Evolutionary conservation across 495 filamentous ascomycete genomes (phyloP).

Genomic region (Aspergillus bertholletiae): DNA sequence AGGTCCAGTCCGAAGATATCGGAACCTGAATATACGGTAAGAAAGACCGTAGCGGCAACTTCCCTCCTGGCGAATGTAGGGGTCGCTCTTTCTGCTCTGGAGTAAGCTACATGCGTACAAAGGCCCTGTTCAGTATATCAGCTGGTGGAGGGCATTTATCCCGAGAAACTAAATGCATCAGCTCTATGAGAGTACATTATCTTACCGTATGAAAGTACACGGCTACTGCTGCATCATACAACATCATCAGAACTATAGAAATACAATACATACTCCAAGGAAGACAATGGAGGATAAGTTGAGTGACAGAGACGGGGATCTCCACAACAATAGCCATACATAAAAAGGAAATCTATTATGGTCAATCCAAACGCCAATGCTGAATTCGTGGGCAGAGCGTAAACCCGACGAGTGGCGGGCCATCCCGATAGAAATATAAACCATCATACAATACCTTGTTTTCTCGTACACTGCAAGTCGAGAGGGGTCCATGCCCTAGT

Average conservation of each 20-base stretch:
- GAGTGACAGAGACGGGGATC: background rate
- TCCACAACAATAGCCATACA: constrained; percentile 7
- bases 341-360: constrained; percentile 32
- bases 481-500: constrained; percentile 10
- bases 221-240: constrained; percentile 6
- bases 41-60: background rate
- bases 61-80: background rate
- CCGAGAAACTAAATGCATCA: background rate
- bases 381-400: constrained; percentile 7
- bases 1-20: background rate
- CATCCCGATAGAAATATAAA: constrained; percentile 12
- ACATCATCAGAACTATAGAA: background rate
- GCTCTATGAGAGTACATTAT: background rate
- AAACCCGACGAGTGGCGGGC: constrained; percentile 3
- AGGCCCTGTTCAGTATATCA: background rate
- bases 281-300: background rate
- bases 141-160: background rate
- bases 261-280: background rate
- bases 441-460: constrained; percentile 30
- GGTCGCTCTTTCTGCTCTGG: background rate
- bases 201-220: constrained; percentile 8
- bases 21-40: background rate
- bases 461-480: constrained; percentile 20
- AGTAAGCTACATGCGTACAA: background rate
- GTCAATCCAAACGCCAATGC: constrained; percentile 23